These are phyloP conservation scores for Didymella exigua DNA, from an alignment of 2,329 filamentous ascomycete species.

Conservation along the genomic window DNA sequence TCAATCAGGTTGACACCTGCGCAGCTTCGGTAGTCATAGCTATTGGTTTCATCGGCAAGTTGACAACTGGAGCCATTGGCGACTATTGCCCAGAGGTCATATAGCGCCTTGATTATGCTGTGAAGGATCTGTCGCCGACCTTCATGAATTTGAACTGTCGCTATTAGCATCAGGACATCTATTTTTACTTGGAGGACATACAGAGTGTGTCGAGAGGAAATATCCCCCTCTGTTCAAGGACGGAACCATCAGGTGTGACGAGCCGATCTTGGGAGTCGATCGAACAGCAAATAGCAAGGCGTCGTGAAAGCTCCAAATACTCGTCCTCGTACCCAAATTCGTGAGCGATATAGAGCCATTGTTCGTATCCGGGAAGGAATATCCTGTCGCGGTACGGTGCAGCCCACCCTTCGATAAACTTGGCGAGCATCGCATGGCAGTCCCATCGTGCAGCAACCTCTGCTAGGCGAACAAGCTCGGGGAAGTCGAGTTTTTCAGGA, in stretches of 20 bases:
- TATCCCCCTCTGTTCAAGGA: neutral
- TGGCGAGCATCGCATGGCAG: slow-evolving; percentile 16
- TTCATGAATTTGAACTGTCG: neutral
- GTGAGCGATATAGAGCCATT: slow-evolving; percentile 35
- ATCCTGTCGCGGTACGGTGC: slow-evolving; percentile 12
- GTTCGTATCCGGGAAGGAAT: slow-evolving; percentile 20
- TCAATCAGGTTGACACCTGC: slow-evolving; percentile 4
- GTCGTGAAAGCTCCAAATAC: slow-evolving; percentile 20
- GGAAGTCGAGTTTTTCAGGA: slow-evolving; percentile 28
- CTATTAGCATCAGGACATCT: neutral
- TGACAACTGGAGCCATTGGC: slow-evolving; percentile 2
- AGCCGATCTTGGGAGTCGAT: neutral
- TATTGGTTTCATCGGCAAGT: neutral
- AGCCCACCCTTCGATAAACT: slow-evolving; percentile 22
- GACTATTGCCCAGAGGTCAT: neutral
- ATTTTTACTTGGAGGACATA: neutral
- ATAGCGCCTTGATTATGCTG: neutral
- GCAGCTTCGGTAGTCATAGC: neutral
- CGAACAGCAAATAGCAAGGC: slow-evolving; percentile 1
- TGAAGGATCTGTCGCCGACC: slow-evolving; percentile 4
- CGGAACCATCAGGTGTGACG: neutral
- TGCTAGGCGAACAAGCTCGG: slow-evolving; percentile 34
- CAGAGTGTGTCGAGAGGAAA: slow-evolving; percentile 3
- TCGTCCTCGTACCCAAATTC: slow-evolving; percentile 31
- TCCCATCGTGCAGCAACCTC: slow-evolving; percentile 37